Percentiles rank a stretch among this genome's conserved stretches.
Evolutionary conservation across 441 rosid genomes (phyloP).

Genomic region (Bruguiera hainesii): DNA sequence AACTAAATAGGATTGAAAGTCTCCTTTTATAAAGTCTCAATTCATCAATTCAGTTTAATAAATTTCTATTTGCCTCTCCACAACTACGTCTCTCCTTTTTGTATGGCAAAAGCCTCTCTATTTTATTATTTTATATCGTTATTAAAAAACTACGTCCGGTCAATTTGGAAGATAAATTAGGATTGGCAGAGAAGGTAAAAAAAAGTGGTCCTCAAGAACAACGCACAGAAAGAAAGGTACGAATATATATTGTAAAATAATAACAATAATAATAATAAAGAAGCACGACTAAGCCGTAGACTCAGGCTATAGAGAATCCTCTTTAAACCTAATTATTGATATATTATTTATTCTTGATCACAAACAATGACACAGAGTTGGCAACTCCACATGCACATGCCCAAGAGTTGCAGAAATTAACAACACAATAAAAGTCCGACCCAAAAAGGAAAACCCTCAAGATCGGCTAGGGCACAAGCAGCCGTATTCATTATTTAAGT

Average conservation of each 20-base stretch:
- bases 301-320: conserved; percentile 33
- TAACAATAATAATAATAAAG: neutral
- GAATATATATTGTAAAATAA: conserved; percentile 10
- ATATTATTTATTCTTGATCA: conserved; percentile 34
- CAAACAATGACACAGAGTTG: conserved; percentile 33
- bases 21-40: no score
- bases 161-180: neutral
- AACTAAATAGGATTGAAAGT: no score
- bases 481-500: conserved; percentile 24
- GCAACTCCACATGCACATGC: conserved; percentile 48
- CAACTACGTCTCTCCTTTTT: no score
- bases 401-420: conserved; percentile 27
- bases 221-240: conserved; percentile 24
- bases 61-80: no score
- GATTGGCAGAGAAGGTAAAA: conserved; percentile 16
- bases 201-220: conserved; percentile 33
- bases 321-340: conserved; percentile 28
- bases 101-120: no score
- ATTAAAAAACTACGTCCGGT: no score
- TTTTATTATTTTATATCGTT: no score
- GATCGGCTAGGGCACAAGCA: no score
- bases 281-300: conserved; percentile 34
- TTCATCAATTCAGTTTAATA: no score
- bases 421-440: conserved; percentile 21
- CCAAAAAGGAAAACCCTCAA: no score